Base-by-base conservation (phyloP, 148 eudicot species). In the Silene latifolia region DNA sequence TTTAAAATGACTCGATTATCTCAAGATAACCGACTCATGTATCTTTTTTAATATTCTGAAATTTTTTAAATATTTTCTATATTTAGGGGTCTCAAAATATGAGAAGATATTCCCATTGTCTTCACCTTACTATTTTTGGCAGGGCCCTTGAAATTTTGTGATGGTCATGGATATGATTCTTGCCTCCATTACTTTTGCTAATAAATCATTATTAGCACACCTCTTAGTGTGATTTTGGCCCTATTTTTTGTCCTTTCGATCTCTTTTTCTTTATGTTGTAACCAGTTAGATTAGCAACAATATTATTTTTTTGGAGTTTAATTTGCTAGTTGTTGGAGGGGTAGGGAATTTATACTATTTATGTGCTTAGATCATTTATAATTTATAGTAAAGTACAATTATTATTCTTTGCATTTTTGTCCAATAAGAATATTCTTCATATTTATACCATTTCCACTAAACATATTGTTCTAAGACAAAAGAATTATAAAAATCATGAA, bases 131-230 rank as follows among this genome's bases (percentile, higher is more conserved):
- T 77, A 51, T 65, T 35, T 35, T 39, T 7, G 18, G 44, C 9
- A n/a, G 47, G 69, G 23, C 47, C 47, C 47, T 64, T 32, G 5
- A 39, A 66, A 48, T 51, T 8, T 25, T 69, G 39, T 14, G 19
- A 23, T 51, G 51, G 47, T 51, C 56, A 51, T 51, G 25, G 60
- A 27, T 19, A 81, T 73, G 60, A 77, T 81, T 63, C 78, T 68
- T 68, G 44, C 71, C 77, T 74, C 78, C 84, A 77, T 74, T 73
- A 76, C 70, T 20, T 77, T 77, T 27, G 77, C 71, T 68, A 67
- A 47, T 27, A 71, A 59, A 66, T 29, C 73, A 73, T 69, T 70
- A 77, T 80, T 61, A 74, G 63, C 56, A 71, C 73, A 76, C 75
- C 47, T 73, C 20, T 69, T 61, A 73, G 71, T 53, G 71, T 81